phyloP scores from a whole-genome alignment of 1,284 basidiomycete species.

The Kalmanozyma brasiliensis region DNA sequence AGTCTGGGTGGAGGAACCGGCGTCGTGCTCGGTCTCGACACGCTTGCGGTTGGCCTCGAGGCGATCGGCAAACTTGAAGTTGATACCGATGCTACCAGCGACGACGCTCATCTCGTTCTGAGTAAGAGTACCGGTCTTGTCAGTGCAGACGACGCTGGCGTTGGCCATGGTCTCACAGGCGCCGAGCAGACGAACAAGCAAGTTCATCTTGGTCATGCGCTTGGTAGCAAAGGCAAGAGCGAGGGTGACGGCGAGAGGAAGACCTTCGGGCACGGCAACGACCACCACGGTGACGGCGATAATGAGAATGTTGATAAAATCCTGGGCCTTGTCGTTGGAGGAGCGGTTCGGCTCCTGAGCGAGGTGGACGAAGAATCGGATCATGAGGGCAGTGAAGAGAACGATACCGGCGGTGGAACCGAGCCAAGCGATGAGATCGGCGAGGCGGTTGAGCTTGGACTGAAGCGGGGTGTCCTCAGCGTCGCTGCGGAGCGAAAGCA shows the following conservation, averaged over 20 bases:
- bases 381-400: conserved; percentile 87
- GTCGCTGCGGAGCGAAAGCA: conserved; percentile 73
- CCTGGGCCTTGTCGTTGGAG: conserved; percentile 84
- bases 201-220: conserved; percentile 92
- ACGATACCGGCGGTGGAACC: conserved; percentile 84
- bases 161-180: conserved; percentile 99
- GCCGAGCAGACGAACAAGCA: conserved; percentile 92
- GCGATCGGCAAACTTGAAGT: conserved; percentile 88
- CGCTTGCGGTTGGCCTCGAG: conserved; percentile 80
- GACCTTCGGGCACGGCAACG: conserved; percentile 95
- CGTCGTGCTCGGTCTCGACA: conserved; percentile 75
- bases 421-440: conserved; percentile 91
- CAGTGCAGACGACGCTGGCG: conserved; percentile 93
- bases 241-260: conserved; percentile 94
- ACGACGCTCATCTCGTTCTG: conserved; percentile 96
- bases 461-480: conserved; percentile 89
- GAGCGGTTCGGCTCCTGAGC: conserved; percentile 71
- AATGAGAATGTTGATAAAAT: conserved; percentile 92
- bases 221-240: conserved; percentile 96
- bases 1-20: conserved; percentile 71
- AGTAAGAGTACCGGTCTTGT: conserved; percentile 86
- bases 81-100: conserved; percentile 90
- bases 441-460: conserved; percentile 88
- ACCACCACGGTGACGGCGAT: conserved; percentile 95
- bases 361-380: conserved; percentile 90